These are phyloP conservation scores for Amanita rimosa DNA, from an alignment of 768 basidiomycete genomes.

Conservation along the genomic window DNA sequence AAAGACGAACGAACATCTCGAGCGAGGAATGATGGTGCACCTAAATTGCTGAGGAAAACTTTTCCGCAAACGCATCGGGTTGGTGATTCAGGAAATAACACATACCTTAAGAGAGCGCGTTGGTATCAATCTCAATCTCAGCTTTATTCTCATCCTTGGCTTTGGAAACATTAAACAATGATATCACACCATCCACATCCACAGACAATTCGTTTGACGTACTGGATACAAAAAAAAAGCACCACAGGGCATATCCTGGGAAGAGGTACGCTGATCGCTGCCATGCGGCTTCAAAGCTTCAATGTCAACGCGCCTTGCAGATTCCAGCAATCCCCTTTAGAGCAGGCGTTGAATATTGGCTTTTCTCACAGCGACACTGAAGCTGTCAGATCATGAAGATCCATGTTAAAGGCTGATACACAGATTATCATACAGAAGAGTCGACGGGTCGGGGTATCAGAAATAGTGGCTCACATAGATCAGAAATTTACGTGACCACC, in stretches of 20 bases:
- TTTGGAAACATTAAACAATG: slow-evolving; percentile 18
- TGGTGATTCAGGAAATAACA: too few species aligned
- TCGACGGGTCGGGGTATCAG: slow-evolving; percentile 27
- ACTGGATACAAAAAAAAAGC: too few species aligned
- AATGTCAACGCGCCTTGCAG: too few species aligned
- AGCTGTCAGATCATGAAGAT: slow-evolving; percentile 4
- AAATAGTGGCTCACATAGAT: slow-evolving; percentile 34
- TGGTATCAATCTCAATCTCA: slow-evolving; percentile 1
- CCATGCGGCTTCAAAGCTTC: too few species aligned
- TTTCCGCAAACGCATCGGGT: too few species aligned
- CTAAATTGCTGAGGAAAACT: too few species aligned
- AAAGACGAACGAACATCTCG: too few species aligned
- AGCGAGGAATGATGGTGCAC: too few species aligned
- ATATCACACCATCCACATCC: slow-evolving; percentile 17
- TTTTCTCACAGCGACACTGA: slow-evolving; percentile 60
- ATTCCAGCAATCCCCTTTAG: too few species aligned
- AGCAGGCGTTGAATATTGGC: slow-evolving; percentile 46
- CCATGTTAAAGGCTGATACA: background rate
- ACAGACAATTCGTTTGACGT: too few species aligned
- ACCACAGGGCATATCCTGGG: too few species aligned
- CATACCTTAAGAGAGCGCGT: background rate
- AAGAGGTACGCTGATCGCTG: too few species aligned
- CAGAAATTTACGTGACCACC: slow-evolving; percentile 40
- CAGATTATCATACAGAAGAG: slow-evolving; percentile 21
- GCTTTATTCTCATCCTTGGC: slow-evolving; percentile 16